These are phyloP conservation scores for Sordariomycetes sp. DNA, from an alignment of 2,329 filamentous ascomycete species.

Conservation along the genomic window DNA sequence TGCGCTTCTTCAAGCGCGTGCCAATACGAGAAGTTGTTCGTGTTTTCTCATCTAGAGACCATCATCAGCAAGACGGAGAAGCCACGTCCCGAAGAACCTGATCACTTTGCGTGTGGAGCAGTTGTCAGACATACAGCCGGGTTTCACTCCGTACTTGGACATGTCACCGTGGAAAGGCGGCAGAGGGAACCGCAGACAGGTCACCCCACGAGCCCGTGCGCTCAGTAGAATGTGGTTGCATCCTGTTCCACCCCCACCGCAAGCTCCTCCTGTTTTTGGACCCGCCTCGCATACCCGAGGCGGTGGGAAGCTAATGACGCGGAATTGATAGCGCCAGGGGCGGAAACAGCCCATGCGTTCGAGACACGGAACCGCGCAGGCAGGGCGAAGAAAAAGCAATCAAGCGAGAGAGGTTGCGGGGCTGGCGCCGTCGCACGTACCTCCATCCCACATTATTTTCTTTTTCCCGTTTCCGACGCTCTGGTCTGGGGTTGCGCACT, in stretches of 20 bases:
- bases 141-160: too few relatives aligned
- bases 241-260: neutral
- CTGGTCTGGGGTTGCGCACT: neutral
- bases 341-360: neutral
- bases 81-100: too few relatives aligned
- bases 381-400: neutral
- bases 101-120: too few relatives aligned
- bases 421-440: neutral
- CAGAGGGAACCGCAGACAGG: neutral
- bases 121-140: too few relatives aligned
- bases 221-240: neutral
- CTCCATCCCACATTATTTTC: neutral
- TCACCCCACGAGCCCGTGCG: neutral
- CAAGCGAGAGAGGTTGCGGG: neutral
- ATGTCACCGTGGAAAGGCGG: too few relatives aligned
- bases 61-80: too few relatives aligned
- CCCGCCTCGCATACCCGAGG: neutral
- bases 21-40: too few relatives aligned
- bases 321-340: neutral
- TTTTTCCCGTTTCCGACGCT: neutral
- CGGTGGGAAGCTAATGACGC: neutral
- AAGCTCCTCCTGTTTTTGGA: neutral
- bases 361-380: neutral
- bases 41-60: too few relatives aligned
- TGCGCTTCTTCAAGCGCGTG: too few relatives aligned